Base-by-base conservation (phyloP, 208 protist genomes). In the Chromosphaera perkinsii region DNA sequence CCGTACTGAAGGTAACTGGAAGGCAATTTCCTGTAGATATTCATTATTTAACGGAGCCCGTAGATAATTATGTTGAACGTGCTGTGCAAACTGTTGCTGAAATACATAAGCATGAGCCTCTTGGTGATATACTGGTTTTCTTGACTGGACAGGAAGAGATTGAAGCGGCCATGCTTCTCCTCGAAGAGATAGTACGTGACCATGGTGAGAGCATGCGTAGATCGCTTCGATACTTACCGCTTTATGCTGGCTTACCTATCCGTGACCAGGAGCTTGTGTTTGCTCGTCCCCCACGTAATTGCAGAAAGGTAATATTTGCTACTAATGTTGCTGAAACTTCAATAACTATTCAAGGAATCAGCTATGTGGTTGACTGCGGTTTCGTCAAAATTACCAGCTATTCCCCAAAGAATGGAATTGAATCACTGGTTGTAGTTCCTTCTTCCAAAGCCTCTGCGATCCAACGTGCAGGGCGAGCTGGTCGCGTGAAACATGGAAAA, bases 291-390 rank as follows among this genome's bases (percentile, higher is more conserved):
- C n/a, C n/a, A n/a, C n/a, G n/a, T n/a, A n/a, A n/a, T n/a, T n/a
- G n/a, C n/a, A n/a, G n/a, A 51, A 95, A 97, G 75, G 86, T 97
- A 24, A 87, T 99, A 0, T 82, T 99, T 37, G 78, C 94, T 0
- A 99, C 97, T 4, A 99, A 99, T 82, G 97, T 99, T 56, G 97
- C 97, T 3, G 97, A 99, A 77, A 99, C 97, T 2, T 98, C 94
- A 1, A 76, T 99, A 22, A 99, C 97, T 1, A 98, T 99, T 67
- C 94, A 98, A 64, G 96, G 96, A 51, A 91, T 99, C 51, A 94
- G 98, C 31, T 92, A 88, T 75, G 90, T 94, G 0, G 68, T 94
- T 7, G 97, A 99, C 77, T 83, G 83, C 48, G 95, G 96, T 0
- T 96, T 96, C 27, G 45, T 47, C 5, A 66, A 66, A 32, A 49